A percentile compares a stretch with the other conserved stretches of the same genome.
Conservation (phyloP, 139 green algal species). For the Haematococcus lacustris region DNA sequence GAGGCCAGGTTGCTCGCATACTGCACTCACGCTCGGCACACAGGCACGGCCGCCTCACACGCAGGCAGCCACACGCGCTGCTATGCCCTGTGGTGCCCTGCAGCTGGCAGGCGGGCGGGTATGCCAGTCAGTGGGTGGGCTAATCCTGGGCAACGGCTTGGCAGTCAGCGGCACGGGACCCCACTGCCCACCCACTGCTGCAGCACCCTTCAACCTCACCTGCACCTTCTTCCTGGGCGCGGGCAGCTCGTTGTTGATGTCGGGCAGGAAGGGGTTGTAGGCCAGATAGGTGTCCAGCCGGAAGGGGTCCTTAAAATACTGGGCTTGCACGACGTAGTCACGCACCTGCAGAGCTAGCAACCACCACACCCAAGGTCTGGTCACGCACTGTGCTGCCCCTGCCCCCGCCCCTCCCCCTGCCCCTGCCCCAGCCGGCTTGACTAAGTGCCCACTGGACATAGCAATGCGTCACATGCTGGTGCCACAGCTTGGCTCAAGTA, state of each 20-base stretch:
- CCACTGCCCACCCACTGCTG: not conserved
- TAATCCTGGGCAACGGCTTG: not conserved
- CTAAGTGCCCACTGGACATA: too few species aligned
- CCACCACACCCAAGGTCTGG: too few species aligned
- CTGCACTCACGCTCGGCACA: not conserved
- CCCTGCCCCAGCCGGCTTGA: too few species aligned
- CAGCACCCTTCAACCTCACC: not conserved
- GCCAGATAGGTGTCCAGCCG: slow-evolving; percentile 55
- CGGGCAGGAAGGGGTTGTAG: slow-evolving; percentile 66
- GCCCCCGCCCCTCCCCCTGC: too few species aligned
- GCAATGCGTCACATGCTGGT: too few species aligned
- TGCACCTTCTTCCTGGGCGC: slow-evolving; percentile 37
- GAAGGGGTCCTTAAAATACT: slow-evolving; percentile 80
- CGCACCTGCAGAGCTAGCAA: too few species aligned
- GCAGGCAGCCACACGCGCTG: not conserved
- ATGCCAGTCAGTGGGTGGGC: not conserved
- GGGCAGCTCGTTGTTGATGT: slow-evolving; percentile 81
- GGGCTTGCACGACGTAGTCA: slow-evolving; percentile 71
- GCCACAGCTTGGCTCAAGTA: too few species aligned
- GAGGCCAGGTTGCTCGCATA: slow-evolving; percentile 68
- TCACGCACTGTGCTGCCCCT: too few species aligned
- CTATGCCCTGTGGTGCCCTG: too few species aligned
- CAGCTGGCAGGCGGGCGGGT: too few species aligned
- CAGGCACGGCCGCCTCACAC: not conserved
- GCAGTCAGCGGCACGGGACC: not conserved